phyloP scores from a whole-genome alignment of 352 stramenopile genomes.

The Globisporangium camurandrum region DNA sequence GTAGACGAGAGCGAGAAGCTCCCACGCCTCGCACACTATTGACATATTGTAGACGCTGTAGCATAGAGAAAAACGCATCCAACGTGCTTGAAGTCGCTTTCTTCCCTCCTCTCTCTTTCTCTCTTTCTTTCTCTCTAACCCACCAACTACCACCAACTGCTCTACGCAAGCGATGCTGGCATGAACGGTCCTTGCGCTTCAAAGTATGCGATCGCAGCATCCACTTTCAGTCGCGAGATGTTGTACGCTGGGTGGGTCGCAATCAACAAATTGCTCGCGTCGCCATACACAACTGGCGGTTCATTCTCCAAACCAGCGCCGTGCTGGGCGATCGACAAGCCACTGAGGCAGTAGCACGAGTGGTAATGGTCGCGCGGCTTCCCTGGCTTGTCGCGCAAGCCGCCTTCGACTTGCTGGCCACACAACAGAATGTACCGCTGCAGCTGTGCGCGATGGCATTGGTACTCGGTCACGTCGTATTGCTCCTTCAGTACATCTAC shows the following conservation, averaged over 20 bases:
- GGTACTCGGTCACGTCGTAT: conserved; percentile 37
- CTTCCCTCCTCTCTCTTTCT: not conserved
- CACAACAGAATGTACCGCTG: conserved; percentile 94
- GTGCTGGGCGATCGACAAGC: conserved; percentile 92
- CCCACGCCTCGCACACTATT: conserved; percentile 27
- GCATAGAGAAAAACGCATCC: not conserved
- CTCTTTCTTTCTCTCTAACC: not conserved
- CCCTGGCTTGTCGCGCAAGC: conserved; percentile 91
- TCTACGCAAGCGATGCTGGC: conserved; percentile 7
- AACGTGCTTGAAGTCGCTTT: not conserved
- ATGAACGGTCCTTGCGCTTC: conserved; percentile 43
- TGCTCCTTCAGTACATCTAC: conserved; percentile 29
- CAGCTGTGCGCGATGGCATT: conserved; percentile 66
- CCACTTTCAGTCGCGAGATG: conserved; percentile 84
- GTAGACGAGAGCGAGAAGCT: conserved; percentile 36
- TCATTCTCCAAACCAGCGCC: conserved; percentile 21
- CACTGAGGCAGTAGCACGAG: conserved; percentile 97
- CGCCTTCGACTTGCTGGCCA: conserved; percentile 91
- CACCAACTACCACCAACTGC: not conserved
- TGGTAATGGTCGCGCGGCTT: conserved; percentile 98
- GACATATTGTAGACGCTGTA: conserved; percentile 2
- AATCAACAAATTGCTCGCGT: conserved; percentile 63
- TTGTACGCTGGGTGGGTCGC: conserved; percentile 91
- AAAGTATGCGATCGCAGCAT: conserved; percentile 63
- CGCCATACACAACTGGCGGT: conserved; percentile 42